A percentile compares a stretch with the other conserved stretches of the same genome.
phyloP scores from a whole-genome alignment of 73 alveolate genomes.

The Paramecium primaurelia region DNA sequence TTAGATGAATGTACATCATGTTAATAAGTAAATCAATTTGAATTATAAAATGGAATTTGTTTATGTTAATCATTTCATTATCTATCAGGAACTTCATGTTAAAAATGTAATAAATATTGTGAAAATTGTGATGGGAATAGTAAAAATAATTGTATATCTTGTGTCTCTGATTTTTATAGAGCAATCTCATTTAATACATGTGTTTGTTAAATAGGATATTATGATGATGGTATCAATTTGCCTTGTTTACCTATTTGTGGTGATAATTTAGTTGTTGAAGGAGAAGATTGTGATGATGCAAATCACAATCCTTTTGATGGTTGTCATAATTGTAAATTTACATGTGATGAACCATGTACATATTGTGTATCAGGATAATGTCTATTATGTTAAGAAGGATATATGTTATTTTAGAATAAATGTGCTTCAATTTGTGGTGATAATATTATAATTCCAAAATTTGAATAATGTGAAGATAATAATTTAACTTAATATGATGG shows the following conservation, averaged over 20 bases:
- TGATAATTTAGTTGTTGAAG: background rate
- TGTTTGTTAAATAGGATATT: background rate
- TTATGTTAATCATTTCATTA: background rate
- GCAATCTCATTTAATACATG: background rate
- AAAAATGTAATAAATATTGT: background rate
- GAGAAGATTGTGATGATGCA: slow-evolving; percentile 14
- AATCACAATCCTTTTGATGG: background rate
- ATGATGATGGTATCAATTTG: background rate
- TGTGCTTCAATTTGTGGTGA: background rate
- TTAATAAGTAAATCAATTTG: background rate
- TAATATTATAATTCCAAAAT: background rate
- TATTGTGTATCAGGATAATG: background rate
- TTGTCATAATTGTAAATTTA: background rate
- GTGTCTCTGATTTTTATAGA: background rate
- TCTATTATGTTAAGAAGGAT: background rate
- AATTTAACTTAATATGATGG: background rate
- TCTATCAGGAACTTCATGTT: background rate
- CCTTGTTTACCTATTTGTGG: background rate
- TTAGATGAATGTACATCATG: background rate
- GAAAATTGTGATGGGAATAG: background rate
- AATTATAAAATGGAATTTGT: background rate
- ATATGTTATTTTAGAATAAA: background rate
- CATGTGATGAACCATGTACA: background rate
- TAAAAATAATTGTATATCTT: background rate
- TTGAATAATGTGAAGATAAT: background rate